Base-by-base conservation (phyloP, 371 early-diverging fungal species). In the Mortierella sp. region DNA sequence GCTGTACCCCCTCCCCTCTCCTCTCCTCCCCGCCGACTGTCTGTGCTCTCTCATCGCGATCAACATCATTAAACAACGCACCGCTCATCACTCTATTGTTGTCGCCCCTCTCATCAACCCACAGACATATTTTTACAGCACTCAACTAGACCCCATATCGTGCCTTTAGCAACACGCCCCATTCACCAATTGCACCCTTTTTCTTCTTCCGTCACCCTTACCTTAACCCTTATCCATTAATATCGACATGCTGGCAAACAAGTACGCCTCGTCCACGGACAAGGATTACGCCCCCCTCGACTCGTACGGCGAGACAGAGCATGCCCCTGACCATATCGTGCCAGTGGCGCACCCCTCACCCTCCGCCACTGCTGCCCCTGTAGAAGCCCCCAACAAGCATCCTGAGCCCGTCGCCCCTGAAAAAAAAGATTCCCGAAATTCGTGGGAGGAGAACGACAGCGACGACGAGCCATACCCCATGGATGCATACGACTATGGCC, bases 381-480 rank as follows among this genome's bases (percentile, higher is more conserved):
- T 51, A 48, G 64, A 64, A 26, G 34, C 76, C 34, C 13, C 44
- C 53, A 44, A 70, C 43, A 40, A 40, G 21, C 34, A 46, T 24
- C 54, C 50, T 31, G 74, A 78, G 43, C 48, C 40, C 14, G 71
- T 70, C 9, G 43, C 61, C 37, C 57, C 74, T 74, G 77, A 76
- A 69, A 69, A 72, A 74, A 75, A 72, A 37, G 34, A 71, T 44
- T 72, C 74, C 19, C 74, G 82, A 43, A 73, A 64, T 37, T 86
- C 86, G 34, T 86, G 86, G 86, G 86, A 86, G 67, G 82, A 86
- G 46, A 73, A 75, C 51, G 75, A 76, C 67, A 78, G 83, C 57
- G 83, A 80, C 43, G 86, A 81, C 37, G 81, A 84, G 19, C 79
- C 74, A 6, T 85, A 85, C 61, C 81, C 81, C 14, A 76, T 71